Base-by-base conservation (phyloP, 176 grass and related monocot species). In the Musa beccarii region DNA sequence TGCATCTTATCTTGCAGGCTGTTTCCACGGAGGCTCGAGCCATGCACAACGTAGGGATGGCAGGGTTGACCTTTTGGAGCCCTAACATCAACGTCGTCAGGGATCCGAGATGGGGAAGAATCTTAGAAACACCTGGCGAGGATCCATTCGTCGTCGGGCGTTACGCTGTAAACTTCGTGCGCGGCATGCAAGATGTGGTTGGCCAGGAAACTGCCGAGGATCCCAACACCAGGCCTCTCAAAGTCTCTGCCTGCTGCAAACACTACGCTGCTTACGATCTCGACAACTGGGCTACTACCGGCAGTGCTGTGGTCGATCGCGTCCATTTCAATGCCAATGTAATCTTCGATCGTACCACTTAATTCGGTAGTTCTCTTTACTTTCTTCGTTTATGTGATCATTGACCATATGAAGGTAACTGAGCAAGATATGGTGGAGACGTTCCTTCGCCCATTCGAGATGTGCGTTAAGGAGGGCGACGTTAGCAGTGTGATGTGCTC, bases 351-450 rank as follows among this genome's bases (percentile, higher is more conserved):
- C 9, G 2, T 59, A 2, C 11, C 17, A 19, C 17, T 3, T 23
- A 23, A 29, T 29, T 2, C 14, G 4, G 8, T 16, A 26, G 24
- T 29, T 68, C 8, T 43, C 6, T 15, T 29, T 29, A 7, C 8
- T 43, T 68, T 24, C 8, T 26, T 16, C 26, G n/a, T 69, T 17
- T 43, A 24, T 6, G 19, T 49, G 66, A 29, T 11, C 64, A 28
- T 68, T 8, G 13, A 68, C 49, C 2, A 15, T 49, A 43, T 68
- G 22, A 29, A 69, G 67, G 67, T 69, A 15, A 69, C 67, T 2
- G 67, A 69, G 29, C 67, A 49, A 69, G 67, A 69, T 29, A 69
- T 69, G 67, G 67, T 69, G 8, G 67, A 69, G 34, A 69, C 67
- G 0, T 69, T 69, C 11, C 9, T 69, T 12, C 28, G 67, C 17